Base-by-base conservation (phyloP, 1,284 basidiomycete species). In the Tausonia pullulans region DNA sequence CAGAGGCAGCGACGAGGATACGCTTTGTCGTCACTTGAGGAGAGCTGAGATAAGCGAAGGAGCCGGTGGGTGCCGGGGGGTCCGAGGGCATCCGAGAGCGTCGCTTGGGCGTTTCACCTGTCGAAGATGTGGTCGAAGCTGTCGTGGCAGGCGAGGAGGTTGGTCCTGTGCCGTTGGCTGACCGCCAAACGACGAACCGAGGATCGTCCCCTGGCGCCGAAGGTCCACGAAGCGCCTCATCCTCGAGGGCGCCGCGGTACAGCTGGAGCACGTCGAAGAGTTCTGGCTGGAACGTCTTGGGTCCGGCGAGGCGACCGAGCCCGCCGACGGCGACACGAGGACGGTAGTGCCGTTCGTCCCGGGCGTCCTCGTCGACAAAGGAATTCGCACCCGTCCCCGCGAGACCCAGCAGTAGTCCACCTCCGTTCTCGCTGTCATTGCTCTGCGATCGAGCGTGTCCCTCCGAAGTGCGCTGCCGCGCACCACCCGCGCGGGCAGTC, bases 221-320 rank as follows among this genome's bases (percentile, higher is more conserved):
- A 45, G 80, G 82, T 64, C 85, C 82, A 59, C 58, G 48, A 61
- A 27, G 27, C 27, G 27, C 27, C 27, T 62, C 43, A 67, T 27
- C 43, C 60, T 27, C 40, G 51, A 87, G 87, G 51, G 88, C 76
- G 5, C 87, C 88, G 9, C 84, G 81, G 68, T 85, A 89, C 4
- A 83, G 87, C 72, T 90, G 88, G n/a, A 90, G 74, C 4, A 89
- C 84, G 65, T 90, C 87, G 70, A 89, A 90, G 0, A 89, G 82
- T 5, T 67, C 63, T 5, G 69, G 67, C 39, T 62, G 62, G 58
- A 69, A 68, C 39, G 62, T 65, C n/a, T 64, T 27, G 27, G 61
- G 10, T 57, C 16, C 0, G 64, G 43, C 41, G 60, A 56, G 41
- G 13, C 27, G 16, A 16, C 51, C 16, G 52, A 45, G 11, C 39